A percentile compares a stretch with the other conserved stretches of the same genome.
Conservation (phyloP, 2,329 filamentous ascomycete genomes). For the Colletotrichum camelliae region DNA sequence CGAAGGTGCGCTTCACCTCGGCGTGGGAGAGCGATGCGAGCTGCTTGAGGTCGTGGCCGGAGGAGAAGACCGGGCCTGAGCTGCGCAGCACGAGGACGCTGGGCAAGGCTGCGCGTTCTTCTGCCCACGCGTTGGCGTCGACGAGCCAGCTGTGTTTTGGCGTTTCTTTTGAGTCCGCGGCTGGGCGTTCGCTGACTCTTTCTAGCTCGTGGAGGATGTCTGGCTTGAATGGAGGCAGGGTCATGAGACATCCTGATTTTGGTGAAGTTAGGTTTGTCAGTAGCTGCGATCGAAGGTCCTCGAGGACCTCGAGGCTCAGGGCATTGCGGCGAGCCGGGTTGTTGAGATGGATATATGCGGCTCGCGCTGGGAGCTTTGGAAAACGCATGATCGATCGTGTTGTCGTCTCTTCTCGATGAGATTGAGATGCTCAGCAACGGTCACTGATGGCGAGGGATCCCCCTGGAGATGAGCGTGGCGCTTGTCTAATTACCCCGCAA, state of each 20-base stretch:
- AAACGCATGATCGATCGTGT: slow-evolving; percentile 7
- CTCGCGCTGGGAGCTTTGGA: slow-evolving; percentile 29
- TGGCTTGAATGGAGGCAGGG: slow-evolving; percentile 33
- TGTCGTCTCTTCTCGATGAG: not conserved
- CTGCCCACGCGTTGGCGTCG: slow-evolving; percentile 27
- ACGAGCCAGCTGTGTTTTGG: slow-evolving; percentile 32
- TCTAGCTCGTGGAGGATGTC: slow-evolving; percentile 22
- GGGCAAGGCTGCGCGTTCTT: slow-evolving; percentile 27
- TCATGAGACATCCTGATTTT: slow-evolving; percentile 22
- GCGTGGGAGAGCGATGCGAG: slow-evolving; percentile 14
- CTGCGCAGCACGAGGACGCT: slow-evolving; percentile 36
- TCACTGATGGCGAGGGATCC: not conserved
- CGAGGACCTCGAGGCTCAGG: slow-evolving; percentile 27
- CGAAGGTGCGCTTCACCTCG: slow-evolving; percentile 27
- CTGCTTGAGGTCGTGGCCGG: slow-evolving; percentile 36
- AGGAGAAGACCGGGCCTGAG: slow-evolving; percentile 32
- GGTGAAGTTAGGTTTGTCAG: slow-evolving; percentile 27
- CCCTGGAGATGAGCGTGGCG: not conserved
- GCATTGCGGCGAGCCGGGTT: slow-evolving; percentile 31
- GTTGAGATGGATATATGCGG: slow-evolving; percentile 29
- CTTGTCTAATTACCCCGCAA: not conserved
- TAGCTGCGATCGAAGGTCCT: slow-evolving; percentile 29
- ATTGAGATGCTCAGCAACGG: not conserved
- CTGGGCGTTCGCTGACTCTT: not conserved
- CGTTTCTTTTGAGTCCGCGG: not conserved